Base-by-base conservation (phyloP, 495 filamentous ascomycete species). In the Astrothelium macrocarpum region DNA sequence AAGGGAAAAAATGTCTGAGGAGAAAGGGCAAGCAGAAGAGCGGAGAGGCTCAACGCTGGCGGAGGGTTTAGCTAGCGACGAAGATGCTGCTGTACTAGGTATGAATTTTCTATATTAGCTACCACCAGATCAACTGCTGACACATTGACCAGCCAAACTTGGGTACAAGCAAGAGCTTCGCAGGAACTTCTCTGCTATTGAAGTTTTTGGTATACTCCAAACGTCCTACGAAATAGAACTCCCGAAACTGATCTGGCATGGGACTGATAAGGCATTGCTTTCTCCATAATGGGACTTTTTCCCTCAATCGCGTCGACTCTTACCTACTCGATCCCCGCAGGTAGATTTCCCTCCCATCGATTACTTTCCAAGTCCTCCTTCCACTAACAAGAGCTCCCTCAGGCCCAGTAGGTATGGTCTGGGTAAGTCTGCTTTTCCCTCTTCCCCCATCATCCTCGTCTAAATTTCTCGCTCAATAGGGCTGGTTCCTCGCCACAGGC, bases 91-190 rank as follows among this genome's bases (percentile, higher is more conserved):
- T 53, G 59, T 60, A 5, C 59, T 68, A 18, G 66, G 66, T 68
- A 62, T 23, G 66, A 46, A 58, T 25, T 18, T 31, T 11, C 43
- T 42, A n/a, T 28, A 18, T 28, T 26, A 53, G 20, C 36, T 11
- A 7, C 29, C 25, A 26, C 32, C 11, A 7, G 36, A 31, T 0
- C 7, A 28, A 34, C 42, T 2, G 25, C 43, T 46, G 26, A 53
- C 46, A n/a, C 26, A 5, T 26, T 9, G 31, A 43, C 9, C 63
- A 82, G 80, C 81, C 7, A 78, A 77, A 62, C 73, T 89, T 65
- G 86, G 86, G 0, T 89, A 89, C 78, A 87, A 85, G 72, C 86
- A 89, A 72, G 86, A 89, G 71, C 73, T 89, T 53, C 78, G 82
- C 14, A 79, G 86, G 2, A 85, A 86, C 63, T 89, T 87, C 64